A percentile compares a stretch with the other conserved stretches of the same genome.
Evolutionary conservation across 2,329 filamentous ascomycete genomes (phyloP).

Genomic region (Neospermospora avenae): DNA sequence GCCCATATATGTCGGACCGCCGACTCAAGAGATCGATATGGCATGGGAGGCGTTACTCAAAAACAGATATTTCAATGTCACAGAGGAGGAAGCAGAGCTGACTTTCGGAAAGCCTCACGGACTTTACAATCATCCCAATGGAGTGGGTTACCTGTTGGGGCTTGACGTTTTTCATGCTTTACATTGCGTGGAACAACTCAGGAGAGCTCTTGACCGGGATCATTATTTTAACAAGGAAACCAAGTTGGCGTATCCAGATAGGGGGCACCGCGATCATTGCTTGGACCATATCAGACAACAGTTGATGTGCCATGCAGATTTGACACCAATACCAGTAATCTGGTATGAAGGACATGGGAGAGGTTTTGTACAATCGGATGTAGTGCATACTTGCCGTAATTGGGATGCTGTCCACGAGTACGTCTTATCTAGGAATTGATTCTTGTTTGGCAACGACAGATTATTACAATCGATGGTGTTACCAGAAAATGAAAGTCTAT

Average conservation of each 20-base stretch:
- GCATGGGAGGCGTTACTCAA: constrained; percentile 1
- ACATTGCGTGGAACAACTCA: constrained; percentile 9
- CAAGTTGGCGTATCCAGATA: background rate
- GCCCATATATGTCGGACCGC: constrained; percentile 1
- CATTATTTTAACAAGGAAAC: background rate
- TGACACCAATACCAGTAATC: constrained; percentile 12
- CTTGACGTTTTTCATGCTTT: constrained; percentile 12
- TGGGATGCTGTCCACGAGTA: constrained; percentile 1
- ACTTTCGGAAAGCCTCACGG: background rate
- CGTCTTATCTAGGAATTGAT: no score
- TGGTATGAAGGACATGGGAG: constrained; percentile 4
- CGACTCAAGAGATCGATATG: constrained; percentile 7
- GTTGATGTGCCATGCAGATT: constrained; percentile 13
- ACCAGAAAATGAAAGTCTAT: no score
- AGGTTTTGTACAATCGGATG: constrained; percentile 9
- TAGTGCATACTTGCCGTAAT: constrained; percentile 13
- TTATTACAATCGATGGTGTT: no score
- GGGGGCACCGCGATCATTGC: constrained; percentile 8
- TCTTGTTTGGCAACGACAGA: no score
- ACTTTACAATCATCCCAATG: background rate
- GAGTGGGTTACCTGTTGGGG: constrained; percentile 2
- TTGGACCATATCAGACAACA: constrained; percentile 8
- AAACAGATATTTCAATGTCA: constrained; percentile 5
- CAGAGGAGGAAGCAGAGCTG: constrained; percentile 3
- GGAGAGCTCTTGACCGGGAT: constrained; percentile 11